phyloP scores from a whole-genome alignment of 805 yeast species.

The Pichia scutulata region DNA sequence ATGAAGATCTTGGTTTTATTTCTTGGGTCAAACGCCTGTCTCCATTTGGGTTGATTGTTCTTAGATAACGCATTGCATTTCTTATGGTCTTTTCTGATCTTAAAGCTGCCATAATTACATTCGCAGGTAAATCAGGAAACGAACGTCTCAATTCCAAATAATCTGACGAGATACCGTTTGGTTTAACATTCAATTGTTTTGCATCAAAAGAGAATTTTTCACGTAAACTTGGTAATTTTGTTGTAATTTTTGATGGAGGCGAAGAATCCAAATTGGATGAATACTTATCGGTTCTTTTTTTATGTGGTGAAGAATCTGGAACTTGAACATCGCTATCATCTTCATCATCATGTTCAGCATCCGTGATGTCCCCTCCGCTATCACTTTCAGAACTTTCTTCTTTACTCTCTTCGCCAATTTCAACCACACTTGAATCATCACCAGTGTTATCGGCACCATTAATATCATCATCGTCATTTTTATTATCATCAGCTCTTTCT shows the following conservation, averaged over 20 bases:
- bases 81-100: constrained; percentile 26
- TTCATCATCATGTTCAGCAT: not conserved
- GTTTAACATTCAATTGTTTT: not conserved
- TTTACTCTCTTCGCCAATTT: not conserved
- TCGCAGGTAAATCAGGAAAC: constrained; percentile 26
- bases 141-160: constrained; percentile 25
- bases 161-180: constrained; percentile 12
- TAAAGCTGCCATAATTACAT: constrained; percentile 26
- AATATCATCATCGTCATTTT: not conserved
- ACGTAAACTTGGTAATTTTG: constrained; percentile 28
- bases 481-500: not conserved
- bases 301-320: constrained; percentile 39
- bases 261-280: constrained; percentile 15
- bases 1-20: not conserved
- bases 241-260: constrained; percentile 19
- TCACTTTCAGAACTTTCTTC: not conserved
- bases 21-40: not conserved
- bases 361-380: not conserved
- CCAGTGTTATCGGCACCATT: not conserved
- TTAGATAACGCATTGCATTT: constrained; percentile 25
- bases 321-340: constrained; percentile 34
- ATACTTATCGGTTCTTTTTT: constrained; percentile 14
- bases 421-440: not conserved
- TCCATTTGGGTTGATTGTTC: constrained; percentile 15
- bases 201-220: constrained; percentile 35